These are phyloP conservation scores for Abelmoschus esculentus DNA, from an alignment of 345 rosid genomes.

Conservation along the genomic window DNA sequence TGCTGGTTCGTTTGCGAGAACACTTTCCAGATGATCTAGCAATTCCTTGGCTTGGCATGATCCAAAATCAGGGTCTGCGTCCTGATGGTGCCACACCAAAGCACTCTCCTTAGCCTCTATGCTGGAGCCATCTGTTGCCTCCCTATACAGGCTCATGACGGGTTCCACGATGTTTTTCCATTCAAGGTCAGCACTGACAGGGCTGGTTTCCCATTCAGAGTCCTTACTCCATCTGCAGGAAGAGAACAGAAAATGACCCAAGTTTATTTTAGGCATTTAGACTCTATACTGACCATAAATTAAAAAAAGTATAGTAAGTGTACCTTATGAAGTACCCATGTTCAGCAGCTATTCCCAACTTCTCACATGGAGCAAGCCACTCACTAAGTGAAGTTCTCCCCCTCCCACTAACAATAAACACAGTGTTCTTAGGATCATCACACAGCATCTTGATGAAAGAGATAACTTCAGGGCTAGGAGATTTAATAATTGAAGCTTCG, in stretches of 20 bases:
- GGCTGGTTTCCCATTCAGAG: conserved; percentile 55
- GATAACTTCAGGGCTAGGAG: conserved; percentile 22
- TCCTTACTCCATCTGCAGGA: conserved; percentile 49
- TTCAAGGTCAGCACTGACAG: conserved; percentile 51
- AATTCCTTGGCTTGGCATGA: conserved; percentile 89
- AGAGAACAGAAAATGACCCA: neutral
- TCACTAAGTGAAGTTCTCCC: conserved; percentile 22
- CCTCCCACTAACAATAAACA: conserved; percentile 35
- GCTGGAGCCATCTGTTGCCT: conserved; percentile 78
- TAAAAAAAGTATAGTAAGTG: neutral
- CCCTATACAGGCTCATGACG: conserved; percentile 64
- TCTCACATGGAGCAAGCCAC: conserved; percentile 41
- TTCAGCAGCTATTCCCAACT: conserved; percentile 60
- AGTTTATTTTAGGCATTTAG: neutral
- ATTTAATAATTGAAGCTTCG: conserved; percentile 19
- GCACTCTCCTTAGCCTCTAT: conserved; percentile 79
- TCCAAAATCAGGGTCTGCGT: conserved; percentile 90
- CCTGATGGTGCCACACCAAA: conserved; percentile 89
- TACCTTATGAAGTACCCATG: conserved; percentile 58
- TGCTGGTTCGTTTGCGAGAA: conserved; percentile 76
- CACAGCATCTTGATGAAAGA: conserved; percentile 23
- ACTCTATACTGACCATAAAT: neutral
- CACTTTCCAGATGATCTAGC: conserved; percentile 72
- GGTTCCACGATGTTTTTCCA: conserved; percentile 78
- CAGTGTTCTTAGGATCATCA: conserved; percentile 25